Conservation (phyloP, 2,329 filamentous ascomycete species). For the Mollisia scopiformis region DNA sequence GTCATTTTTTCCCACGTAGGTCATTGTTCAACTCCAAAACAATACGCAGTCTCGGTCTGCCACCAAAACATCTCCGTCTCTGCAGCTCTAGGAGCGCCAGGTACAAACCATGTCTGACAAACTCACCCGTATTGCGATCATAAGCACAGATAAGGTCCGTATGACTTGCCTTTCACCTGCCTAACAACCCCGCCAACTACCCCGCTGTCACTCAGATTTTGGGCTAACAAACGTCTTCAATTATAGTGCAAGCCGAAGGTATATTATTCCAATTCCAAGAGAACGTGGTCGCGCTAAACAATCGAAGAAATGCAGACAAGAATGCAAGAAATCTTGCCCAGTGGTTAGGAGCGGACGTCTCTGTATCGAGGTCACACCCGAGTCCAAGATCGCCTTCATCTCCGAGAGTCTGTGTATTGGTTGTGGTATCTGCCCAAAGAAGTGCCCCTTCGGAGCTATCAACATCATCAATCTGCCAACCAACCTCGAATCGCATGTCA, state of each 20-base stretch:
- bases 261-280: constrained; percentile 28
- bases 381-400: constrained; percentile 96
- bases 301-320: constrained; percentile 90
- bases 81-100: constrained; percentile 7
- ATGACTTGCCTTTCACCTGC: too few species aligned
- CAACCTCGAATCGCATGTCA: constrained; percentile 97
- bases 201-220: constrained; percentile 25
- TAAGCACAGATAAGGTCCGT: constrained; percentile 95
- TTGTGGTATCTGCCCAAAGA: constrained; percentile 99
- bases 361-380: constrained; percentile 88
- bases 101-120: constrained; percentile 76
- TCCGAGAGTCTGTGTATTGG: constrained; percentile 95
- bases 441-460: constrained; percentile 98
- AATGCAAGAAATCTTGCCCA: constrained; percentile 98
- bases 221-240: constrained; percentile 42
- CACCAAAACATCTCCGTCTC: not conserved
- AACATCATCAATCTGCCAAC: constrained; percentile 99
- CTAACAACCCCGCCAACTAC: constrained; percentile 47
- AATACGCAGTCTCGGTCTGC: too few species aligned
- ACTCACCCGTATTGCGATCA: constrained; percentile 69
- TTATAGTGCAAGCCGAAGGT: constrained; percentile 86
- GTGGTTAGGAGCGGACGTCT: constrained; percentile 97
- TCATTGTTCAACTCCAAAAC: too few species aligned
- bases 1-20: too few species aligned
- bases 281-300: constrained; percentile 32